Conservation (phyloP, 2,329 filamentous ascomycete species). For the Penicillium sp. region DNA sequence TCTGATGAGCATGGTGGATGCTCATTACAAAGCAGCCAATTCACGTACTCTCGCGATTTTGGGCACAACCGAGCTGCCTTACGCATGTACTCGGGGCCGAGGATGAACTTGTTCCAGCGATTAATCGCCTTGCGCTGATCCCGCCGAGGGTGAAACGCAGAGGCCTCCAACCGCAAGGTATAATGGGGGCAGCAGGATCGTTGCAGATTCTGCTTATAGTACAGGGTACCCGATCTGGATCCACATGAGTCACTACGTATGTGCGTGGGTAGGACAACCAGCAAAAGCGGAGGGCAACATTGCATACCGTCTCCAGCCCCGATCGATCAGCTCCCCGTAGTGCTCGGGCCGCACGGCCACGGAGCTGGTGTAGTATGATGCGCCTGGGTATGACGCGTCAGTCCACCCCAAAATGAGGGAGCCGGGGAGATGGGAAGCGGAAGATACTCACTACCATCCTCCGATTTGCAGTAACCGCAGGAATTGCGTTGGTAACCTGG, state of each 20-base stretch:
- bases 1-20: constrained; percentile 9
- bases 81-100: constrained; percentile 49
- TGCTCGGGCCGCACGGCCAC: constrained; percentile 45
- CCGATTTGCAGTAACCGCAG: constrained; percentile 51
- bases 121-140: constrained; percentile 50
- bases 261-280: not conserved
- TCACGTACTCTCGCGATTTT: constrained; percentile 43
- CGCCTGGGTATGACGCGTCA: constrained; percentile 35
- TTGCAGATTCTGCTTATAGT: constrained; percentile 58
- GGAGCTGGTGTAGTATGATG: constrained; percentile 48
- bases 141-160: constrained; percentile 43
- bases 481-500: constrained; percentile 45
- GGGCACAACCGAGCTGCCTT: constrained; percentile 47
- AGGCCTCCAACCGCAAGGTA: constrained; percentile 47
- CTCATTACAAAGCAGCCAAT: not conserved
- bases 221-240: constrained; percentile 47
- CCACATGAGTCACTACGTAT: constrained; percentile 12
- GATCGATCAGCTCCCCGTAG: constrained; percentile 49
- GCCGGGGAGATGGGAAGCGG: constrained; percentile 5
- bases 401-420: too few relatives aligned
- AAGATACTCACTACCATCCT: constrained; percentile 44
- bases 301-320: constrained; percentile 49
- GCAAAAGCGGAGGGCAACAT: not conserved
- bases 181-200: constrained; percentile 88
- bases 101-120: constrained; percentile 48